Conservation (phyloP, 2,329 filamentous ascomycete species). For the Fusarium clavum region DNA sequence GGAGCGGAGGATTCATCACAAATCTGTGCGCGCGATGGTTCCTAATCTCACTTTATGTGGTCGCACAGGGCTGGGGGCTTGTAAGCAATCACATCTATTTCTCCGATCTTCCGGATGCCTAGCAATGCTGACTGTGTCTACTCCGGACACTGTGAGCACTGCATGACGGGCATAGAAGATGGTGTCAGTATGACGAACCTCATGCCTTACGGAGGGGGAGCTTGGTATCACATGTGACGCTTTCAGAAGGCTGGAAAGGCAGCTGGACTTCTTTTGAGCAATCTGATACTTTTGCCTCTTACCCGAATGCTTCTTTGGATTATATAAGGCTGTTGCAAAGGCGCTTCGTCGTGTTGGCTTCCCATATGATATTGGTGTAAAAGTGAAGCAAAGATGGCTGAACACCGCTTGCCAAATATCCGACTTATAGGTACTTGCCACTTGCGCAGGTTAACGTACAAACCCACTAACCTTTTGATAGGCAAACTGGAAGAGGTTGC, state of each 20-base stretch:
- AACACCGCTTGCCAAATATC: not conserved
- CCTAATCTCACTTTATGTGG: not conserved
- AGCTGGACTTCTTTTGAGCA: accelerated
- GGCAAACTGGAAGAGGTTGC: slow-evolving; percentile 12
- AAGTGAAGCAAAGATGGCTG: not conserved
- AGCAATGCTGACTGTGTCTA: not conserved
- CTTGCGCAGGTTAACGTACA: accelerated
- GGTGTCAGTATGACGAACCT: not conserved
- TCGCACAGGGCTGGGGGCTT: not conserved
- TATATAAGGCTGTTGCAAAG: too few relatives aligned
- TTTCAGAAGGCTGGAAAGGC: accelerated
- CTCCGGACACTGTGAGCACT: not conserved
- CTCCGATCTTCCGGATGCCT: not conserved
- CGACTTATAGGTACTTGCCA: not conserved
- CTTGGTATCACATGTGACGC: not conserved
- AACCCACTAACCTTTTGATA: not conserved
- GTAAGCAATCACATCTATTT: not conserved
- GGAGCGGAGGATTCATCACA: not conserved
- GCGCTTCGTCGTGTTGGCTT: too few relatives aligned
- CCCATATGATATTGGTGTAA: not conserved
- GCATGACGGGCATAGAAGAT: not conserved
- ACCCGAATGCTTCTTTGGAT: too few relatives aligned
- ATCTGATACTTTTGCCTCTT: not conserved
- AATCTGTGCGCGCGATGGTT: too few relatives aligned
- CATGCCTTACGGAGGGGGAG: too few relatives aligned